phyloP scores from a whole-genome alignment of 2,329 filamentous ascomycete species.

The Cordyceps cateniannulata region DNA sequence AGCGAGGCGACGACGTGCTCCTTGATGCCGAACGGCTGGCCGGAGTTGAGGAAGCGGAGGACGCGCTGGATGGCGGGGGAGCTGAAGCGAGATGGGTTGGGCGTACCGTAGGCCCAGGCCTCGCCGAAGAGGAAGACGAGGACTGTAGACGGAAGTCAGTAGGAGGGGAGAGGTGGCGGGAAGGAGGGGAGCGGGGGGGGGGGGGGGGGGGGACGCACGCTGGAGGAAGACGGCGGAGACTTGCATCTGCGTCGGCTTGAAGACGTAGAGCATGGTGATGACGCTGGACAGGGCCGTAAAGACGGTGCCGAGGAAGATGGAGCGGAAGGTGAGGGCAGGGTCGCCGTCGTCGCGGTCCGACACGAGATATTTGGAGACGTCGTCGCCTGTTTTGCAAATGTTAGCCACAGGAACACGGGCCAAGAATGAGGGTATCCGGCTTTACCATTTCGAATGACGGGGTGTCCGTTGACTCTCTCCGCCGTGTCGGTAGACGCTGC shows the following conservation, averaged over 20 bases:
- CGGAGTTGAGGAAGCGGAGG: slow-evolving; percentile 15
- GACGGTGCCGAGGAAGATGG: slow-evolving; percentile 16
- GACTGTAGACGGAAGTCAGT: neutral
- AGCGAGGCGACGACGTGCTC: slow-evolving; percentile 19
- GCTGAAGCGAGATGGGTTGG: slow-evolving; percentile 12
- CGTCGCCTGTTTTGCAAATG: neutral
- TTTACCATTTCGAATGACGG: slow-evolving; percentile 14
- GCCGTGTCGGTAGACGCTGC: slow-evolving; percentile 1
- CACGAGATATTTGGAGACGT: slow-evolving; percentile 18
- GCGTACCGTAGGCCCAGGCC: slow-evolving; percentile 13
- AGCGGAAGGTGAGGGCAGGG: slow-evolving; percentile 18
- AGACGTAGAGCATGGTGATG: slow-evolving; percentile 18
- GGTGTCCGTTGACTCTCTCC: slow-evolving; percentile 9
- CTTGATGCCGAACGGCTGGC: slow-evolving; percentile 17
- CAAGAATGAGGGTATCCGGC: no score
- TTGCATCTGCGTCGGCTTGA: slow-evolving; percentile 16
- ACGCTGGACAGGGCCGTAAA: slow-evolving; percentile 17
- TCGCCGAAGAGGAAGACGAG: slow-evolving; percentile 14
- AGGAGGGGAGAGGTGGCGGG: neutral
- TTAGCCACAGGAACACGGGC: neutral
- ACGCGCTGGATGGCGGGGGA: neutral
- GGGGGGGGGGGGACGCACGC: slow-evolving; percentile 5
- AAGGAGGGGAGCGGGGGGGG: neutral
- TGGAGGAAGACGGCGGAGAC: slow-evolving; percentile 17
- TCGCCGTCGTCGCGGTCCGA: slow-evolving; percentile 18